These are phyloP conservation scores for Aspergillus funiculosus DNA, from an alignment of 495 filamentous ascomycete genomes.

Conservation along the genomic window DNA sequence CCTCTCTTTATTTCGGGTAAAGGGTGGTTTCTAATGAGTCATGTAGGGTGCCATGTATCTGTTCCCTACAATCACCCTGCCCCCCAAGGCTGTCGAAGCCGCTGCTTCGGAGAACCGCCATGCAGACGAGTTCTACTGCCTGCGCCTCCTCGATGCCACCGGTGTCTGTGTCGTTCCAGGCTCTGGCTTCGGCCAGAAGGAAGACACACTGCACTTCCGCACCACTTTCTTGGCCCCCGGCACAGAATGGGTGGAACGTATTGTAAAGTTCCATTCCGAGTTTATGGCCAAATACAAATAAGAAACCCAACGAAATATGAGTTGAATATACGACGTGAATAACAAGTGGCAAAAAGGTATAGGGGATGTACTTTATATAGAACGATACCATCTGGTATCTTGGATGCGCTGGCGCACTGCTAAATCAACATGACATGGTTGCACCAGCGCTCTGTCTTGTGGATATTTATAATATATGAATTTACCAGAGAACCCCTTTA, in stretches of 20 bases:
- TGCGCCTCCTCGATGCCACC: conserved; percentile 83
- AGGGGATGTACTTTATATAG: conserved; percentile 4
- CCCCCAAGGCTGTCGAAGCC: conserved; percentile 64
- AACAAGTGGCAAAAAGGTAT: too few relatives aligned
- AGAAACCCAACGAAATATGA: too few relatives aligned
- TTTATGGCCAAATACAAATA: conserved; percentile 80
- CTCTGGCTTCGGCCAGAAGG: conserved; percentile 88
- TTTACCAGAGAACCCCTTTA: too few relatives aligned
- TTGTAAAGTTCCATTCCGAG: conserved; percentile 82
- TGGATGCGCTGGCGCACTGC: not conserved
- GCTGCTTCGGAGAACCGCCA: conserved; percentile 67
- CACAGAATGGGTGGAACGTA: conserved; percentile 86
- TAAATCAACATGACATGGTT: not conserved
- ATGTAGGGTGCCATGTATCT: conserved; percentile 90
- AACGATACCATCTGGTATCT: not conserved
- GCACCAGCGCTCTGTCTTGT: conserved; percentile 3
- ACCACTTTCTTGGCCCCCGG: conserved; percentile 96
- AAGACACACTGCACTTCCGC: conserved; percentile 86
- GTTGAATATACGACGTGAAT: too few relatives aligned
- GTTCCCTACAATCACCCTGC: conserved; percentile 85
- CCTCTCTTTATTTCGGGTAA: not conserved
- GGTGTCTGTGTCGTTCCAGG: conserved; percentile 95
- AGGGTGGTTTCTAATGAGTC: conserved; percentile 2
- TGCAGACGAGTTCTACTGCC: conserved; percentile 90
- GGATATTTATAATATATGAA: too few relatives aligned